Percentiles rank a stretch among this genome's conserved stretches.
phyloP scores from a whole-genome alignment of 257 asterid species.

The Ehretia macrophylla region DNA sequence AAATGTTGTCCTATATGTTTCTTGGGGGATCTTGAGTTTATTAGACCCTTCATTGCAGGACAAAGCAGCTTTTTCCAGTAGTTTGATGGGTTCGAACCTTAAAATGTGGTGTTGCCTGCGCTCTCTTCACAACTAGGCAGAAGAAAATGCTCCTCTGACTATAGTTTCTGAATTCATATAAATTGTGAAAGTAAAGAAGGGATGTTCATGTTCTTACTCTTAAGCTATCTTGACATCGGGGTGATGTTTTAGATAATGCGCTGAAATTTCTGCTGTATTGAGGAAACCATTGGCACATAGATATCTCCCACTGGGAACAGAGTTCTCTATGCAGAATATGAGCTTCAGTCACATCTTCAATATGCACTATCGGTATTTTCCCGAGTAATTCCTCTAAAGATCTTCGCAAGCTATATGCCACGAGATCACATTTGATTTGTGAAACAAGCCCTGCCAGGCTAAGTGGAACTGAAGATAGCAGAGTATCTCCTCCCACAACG shows the following conservation, averaged over 20 bases:
- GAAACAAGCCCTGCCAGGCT: slow-evolving; percentile 26
- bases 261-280: slow-evolving; percentile 45
- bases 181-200: too few relatives aligned
- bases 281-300: slow-evolving; percentile 41
- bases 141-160: too few relatives aligned
- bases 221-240: slow-evolving; percentile 20
- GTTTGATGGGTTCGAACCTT: too few relatives aligned
- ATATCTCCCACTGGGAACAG: slow-evolving; percentile 37
- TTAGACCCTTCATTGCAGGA: too few relatives aligned
- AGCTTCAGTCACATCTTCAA: slow-evolving; percentile 48
- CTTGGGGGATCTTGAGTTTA: too few relatives aligned
- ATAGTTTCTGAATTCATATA: too few relatives aligned
- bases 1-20: too few relatives aligned
- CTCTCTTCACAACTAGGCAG: too few relatives aligned
- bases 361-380: slow-evolving; percentile 48
- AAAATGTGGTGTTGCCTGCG: too few relatives aligned
- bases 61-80: too few relatives aligned
- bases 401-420: slow-evolving; percentile 20
- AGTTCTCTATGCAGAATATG: slow-evolving; percentile 41
- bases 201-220: slow-evolving; percentile 28
- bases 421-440: slow-evolving; percentile 19
- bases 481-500: slow-evolving; percentile 59
- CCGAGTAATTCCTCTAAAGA: slow-evolving; percentile 47
- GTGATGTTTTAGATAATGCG: slow-evolving; percentile 18
- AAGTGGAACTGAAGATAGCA: slow-evolving; percentile 20